These are phyloP conservation scores for Psilocybe subaeruginosa DNA, from an alignment of 768 basidiomycete genomes.

Conservation along the genomic window DNA sequence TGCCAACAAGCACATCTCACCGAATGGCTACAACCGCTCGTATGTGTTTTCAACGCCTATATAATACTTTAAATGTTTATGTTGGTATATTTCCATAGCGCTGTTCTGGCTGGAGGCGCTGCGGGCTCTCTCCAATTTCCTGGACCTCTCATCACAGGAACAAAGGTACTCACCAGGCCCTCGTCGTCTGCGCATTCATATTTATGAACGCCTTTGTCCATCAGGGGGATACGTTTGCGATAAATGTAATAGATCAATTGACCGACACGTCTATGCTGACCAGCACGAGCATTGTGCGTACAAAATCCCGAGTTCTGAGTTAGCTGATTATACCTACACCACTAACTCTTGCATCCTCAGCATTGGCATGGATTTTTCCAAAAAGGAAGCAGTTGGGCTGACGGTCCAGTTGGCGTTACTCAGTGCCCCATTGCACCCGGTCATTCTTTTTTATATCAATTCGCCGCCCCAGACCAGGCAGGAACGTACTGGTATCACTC, in stretches of 20 bases:
- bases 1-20: not conserved
- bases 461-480: conserved; percentile 35
- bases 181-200: not conserved
- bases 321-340: not conserved
- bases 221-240: conserved; percentile 42
- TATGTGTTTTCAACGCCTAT: conserved; percentile 11
- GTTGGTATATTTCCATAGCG: conserved; percentile 15
- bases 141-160: conserved; percentile 32
- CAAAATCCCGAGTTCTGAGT: not conserved
- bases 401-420: conserved; percentile 41
- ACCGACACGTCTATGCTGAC: conserved; percentile 51
- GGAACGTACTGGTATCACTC: conserved; percentile 48
- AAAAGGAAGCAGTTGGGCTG: conserved; percentile 37
- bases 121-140: conserved; percentile 24
- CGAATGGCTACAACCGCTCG: conserved; percentile 31
- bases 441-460: conserved; percentile 43
- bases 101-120: conserved; percentile 33
- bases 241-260: conserved; percentile 49
- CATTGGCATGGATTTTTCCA: conserved; percentile 50
- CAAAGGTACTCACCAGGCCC: conserved; percentile 23
- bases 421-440: conserved; percentile 46
- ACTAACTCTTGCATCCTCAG: conserved; percentile 26
- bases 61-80: not conserved
- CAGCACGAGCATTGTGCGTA: conserved; percentile 51
- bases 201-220: not conserved